Evolutionary conservation across 352 stramenopile species (phyloP).

Genomic region (Plasmopara viticola): DNA sequence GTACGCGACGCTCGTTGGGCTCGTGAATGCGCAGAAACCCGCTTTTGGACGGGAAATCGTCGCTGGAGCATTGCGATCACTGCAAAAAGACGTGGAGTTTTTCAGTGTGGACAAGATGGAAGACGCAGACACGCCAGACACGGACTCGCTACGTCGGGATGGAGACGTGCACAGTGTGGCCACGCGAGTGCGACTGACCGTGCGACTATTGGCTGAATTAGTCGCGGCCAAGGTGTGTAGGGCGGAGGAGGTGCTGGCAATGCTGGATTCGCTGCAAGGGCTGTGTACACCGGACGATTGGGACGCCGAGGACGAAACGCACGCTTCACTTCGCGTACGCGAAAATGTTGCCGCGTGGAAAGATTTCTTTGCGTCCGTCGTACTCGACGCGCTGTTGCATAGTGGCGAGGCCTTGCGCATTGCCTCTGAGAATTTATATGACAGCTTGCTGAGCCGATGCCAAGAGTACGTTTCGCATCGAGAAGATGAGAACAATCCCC

Average conservation of each 20-base stretch:
- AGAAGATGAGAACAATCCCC: constrained; percentile 58
- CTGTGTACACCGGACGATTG: constrained; percentile 63
- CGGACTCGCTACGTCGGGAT: constrained; percentile 18
- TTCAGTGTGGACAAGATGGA: constrained; percentile 34
- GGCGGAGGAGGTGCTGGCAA: constrained; percentile 47
- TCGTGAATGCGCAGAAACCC: constrained; percentile 57
- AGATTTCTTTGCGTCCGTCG: constrained; percentile 64
- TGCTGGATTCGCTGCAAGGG: constrained; percentile 57
- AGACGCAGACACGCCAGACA: constrained; percentile 12
- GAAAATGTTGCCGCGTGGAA: constrained; percentile 67
- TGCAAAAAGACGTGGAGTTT: constrained; percentile 61
- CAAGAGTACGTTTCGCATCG: constrained; percentile 62
- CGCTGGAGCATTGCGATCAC: constrained; percentile 20
- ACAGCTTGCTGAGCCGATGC: constrained; percentile 63
- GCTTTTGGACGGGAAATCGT: constrained; percentile 54
- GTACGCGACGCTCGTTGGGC: constrained; percentile 56
- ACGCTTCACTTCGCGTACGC: constrained; percentile 25
- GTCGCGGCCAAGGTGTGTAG: constrained; percentile 52
- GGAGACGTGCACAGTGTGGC: constrained; percentile 40
- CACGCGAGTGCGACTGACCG: constrained; percentile 44
- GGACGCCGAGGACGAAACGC: constrained; percentile 38
- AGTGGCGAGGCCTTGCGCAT: constrained; percentile 40
- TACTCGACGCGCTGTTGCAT: constrained; percentile 66
- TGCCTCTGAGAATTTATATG: constrained; percentile 50
- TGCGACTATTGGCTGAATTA: constrained; percentile 61